Evolutionary conservation across 2,329 filamentous ascomycete species (phyloP).

Genomic region (Colletotrichum tropicale): DNA sequence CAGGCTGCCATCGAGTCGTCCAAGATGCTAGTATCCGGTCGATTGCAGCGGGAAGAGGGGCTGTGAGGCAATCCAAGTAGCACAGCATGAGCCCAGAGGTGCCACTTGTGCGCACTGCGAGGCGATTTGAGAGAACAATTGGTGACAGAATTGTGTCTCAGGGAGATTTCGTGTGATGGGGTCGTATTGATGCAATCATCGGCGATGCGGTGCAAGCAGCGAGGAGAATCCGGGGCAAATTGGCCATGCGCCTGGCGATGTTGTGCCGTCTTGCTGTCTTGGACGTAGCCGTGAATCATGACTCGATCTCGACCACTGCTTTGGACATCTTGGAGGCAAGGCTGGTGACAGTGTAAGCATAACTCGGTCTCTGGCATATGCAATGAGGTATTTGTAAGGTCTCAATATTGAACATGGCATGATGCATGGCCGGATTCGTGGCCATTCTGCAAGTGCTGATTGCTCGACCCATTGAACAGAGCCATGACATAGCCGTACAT

Average conservation of each 20-base stretch:
- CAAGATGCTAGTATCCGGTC: conserved; percentile 16
- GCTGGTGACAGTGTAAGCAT: background rate
- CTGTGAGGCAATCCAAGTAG: background rate
- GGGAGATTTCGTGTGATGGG: background rate
- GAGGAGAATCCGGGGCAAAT: background rate
- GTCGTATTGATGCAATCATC: background rate
- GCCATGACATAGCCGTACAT: background rate
- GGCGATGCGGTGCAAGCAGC: background rate
- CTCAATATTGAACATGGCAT: background rate
- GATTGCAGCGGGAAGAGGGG: background rate
- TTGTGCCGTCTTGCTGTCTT: background rate
- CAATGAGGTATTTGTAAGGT: background rate
- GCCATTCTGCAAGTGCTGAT: background rate
- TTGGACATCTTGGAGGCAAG: background rate
- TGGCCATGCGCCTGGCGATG: background rate
- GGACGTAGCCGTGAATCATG: background rate
- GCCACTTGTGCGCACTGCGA: background rate
- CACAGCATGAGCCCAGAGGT: background rate
- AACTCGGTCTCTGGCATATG: background rate
- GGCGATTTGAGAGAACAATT: background rate
- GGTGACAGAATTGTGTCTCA: background rate
- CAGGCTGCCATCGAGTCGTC: conserved; percentile 39
- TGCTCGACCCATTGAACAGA: background rate
- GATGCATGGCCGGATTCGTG: background rate
- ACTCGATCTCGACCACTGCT: background rate